Percentiles rank a stretch among this genome's conserved stretches.
Conservation (phyloP, 2,329 filamentous ascomycete genomes). For the Nemania diffusa region DNA sequence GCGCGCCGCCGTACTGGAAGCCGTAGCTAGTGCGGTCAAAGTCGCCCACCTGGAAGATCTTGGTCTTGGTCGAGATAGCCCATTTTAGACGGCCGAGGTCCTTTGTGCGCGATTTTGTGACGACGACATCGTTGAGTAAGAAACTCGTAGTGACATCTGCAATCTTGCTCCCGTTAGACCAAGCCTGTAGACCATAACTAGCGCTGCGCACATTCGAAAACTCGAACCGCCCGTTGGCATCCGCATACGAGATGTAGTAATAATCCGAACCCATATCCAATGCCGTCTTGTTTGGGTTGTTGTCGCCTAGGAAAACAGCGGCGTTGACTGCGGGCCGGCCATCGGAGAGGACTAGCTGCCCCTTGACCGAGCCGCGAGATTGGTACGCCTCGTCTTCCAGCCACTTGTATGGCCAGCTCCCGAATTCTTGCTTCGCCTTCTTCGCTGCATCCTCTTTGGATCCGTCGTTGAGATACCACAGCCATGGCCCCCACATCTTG, state of each 20-base stretch:
- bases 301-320: slow-evolving; percentile 62
- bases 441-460: slow-evolving; percentile 55
- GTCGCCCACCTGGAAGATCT: slow-evolving; percentile 61
- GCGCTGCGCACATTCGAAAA: slow-evolving; percentile 57
- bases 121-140: slow-evolving; percentile 53
- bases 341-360: slow-evolving; percentile 57
- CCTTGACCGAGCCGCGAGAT: slow-evolving; percentile 59
- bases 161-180: slow-evolving; percentile 59
- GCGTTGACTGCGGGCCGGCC: slow-evolving; percentile 60
- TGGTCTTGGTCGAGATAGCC: slow-evolving; percentile 52
- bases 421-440: slow-evolving; percentile 54
- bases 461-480: slow-evolving; percentile 60
- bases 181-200: slow-evolving; percentile 60
- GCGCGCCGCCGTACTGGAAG: slow-evolving; percentile 56
- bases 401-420: slow-evolving; percentile 61
- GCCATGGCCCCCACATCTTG: slow-evolving; percentile 58
- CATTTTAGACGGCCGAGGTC: slow-evolving; percentile 55
- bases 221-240: slow-evolving; percentile 54
- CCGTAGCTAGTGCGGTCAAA: slow-evolving; percentile 59
- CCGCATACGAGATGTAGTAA: slow-evolving; percentile 61
- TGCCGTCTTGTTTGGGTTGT: slow-evolving; percentile 55
- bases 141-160: slow-evolving; percentile 58
- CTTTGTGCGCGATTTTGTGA: slow-evolving; percentile 49
- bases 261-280: slow-evolving; percentile 60
- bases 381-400: slow-evolving; percentile 58